Conservation (phyloP, 495 filamentous ascomycete genomes). For the Paragyromitra xinjiangensis region DNA sequence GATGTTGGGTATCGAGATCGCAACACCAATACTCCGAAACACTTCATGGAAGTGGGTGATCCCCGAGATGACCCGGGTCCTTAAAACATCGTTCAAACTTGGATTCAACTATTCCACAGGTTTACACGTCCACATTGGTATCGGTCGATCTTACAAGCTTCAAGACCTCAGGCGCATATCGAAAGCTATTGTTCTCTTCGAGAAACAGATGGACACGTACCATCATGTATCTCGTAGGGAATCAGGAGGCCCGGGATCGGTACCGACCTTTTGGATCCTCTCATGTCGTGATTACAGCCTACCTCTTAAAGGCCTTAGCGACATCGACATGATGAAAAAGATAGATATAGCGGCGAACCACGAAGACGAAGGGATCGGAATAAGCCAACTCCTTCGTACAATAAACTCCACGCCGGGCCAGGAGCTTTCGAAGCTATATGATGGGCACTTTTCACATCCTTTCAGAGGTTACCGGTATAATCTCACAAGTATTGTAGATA, state of each 20-base stretch:
- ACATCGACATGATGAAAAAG: slow-evolving; percentile 2
- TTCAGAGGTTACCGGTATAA: slow-evolving; percentile 25
- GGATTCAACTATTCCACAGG: slow-evolving; percentile 23
- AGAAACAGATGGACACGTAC: slow-evolving; percentile 13
- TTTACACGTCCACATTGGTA: slow-evolving; percentile 19
- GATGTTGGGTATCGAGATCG: background rate
- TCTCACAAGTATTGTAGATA: background rate
- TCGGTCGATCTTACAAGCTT: background rate
- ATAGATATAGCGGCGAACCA: slow-evolving; percentile 11
- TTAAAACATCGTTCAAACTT: background rate
- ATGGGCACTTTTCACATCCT: background rate
- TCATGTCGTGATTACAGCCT: slow-evolving; percentile 2
- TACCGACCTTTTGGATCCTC: background rate
- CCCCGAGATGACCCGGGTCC: background rate
- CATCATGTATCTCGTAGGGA: background rate
- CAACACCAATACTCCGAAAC: background rate
- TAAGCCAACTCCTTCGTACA: background rate
- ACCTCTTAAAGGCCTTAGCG: background rate
- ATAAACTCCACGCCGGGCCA: background rate
- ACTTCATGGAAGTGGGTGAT: background rate
- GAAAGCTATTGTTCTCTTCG: slow-evolving; percentile 28
- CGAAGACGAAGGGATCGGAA: background rate
- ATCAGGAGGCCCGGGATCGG: background rate
- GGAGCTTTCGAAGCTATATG: background rate
- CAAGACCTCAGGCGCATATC: slow-evolving; percentile 13